Evolutionary conservation across 257 asterid species (phyloP).

Genomic region (Pogostemon cablin): DNA sequence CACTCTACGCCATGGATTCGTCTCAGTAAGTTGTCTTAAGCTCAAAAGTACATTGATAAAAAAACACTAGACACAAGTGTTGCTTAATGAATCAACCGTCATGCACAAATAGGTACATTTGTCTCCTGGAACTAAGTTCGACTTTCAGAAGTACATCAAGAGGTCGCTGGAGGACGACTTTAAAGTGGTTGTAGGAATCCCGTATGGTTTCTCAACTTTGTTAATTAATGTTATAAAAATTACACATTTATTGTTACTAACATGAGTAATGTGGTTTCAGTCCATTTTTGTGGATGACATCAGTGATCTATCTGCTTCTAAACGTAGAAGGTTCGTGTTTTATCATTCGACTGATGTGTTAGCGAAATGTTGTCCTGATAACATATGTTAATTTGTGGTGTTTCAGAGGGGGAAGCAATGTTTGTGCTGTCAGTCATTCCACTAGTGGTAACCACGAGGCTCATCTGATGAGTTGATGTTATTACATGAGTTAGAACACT

Average conservation of each 20-base stretch:
- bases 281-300: slow-evolving; percentile 66
- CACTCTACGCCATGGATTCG: slow-evolving; percentile 88
- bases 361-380: background rate
- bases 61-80: background rate
- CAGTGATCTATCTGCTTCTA: slow-evolving; percentile 75
- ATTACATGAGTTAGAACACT: slow-evolving; percentile 26
- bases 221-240: background rate
- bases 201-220: slow-evolving; percentile 44
- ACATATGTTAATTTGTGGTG: background rate
- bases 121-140: slow-evolving; percentile 92
- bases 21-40: slow-evolving; percentile 60
- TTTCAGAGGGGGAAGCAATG: slow-evolving; percentile 78
- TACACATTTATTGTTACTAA: background rate
- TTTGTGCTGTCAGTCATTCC: slow-evolving; percentile 69
- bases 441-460: slow-evolving; percentile 50
- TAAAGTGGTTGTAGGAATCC: slow-evolving; percentile 89
- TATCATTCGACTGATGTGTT: background rate
- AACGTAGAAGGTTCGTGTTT: slow-evolving; percentile 58
- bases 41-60: background rate
- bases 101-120: slow-evolving; percentile 69
- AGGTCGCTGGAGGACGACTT: slow-evolving; percentile 96
- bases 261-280: slow-evolving; percentile 43
- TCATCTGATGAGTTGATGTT: background rate
- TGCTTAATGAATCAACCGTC: background rate
- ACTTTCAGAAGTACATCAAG: slow-evolving; percentile 92